Evolutionary conservation across 495 filamentous ascomycete genomes (phyloP).

Genomic region (Neurospora tetraspora): DNA sequence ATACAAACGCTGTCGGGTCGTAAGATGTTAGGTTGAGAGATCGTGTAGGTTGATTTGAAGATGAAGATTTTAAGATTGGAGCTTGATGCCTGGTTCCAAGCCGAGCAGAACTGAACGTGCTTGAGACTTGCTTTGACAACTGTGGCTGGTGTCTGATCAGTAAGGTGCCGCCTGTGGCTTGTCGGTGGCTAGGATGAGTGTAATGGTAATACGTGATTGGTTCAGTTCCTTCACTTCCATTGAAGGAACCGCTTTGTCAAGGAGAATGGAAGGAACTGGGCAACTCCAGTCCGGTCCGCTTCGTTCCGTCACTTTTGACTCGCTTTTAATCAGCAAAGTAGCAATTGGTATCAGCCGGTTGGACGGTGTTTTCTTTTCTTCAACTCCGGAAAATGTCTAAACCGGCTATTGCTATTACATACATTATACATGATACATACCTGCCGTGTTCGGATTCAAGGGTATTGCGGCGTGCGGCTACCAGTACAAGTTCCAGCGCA

Average conservation of each 20-base stretch:
- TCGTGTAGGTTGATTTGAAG: background rate
- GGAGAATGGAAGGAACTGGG: background rate
- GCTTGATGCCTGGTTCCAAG: background rate
- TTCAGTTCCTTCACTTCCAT: background rate
- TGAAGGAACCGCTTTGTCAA: background rate
- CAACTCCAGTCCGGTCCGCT: background rate
- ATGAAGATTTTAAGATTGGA: conserved; percentile 9
- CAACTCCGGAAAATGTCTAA: background rate
- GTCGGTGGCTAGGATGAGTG: background rate
- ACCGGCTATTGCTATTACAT: background rate
- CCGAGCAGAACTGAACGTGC: background rate
- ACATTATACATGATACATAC: background rate
- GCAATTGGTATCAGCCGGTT: background rate
- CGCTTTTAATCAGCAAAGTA: background rate
- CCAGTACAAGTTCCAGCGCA: background rate
- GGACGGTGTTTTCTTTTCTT: background rate
- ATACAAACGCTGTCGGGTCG: background rate
- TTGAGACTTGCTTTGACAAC: background rate
- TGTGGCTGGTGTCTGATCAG: background rate
- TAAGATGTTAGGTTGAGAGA: conserved; percentile 6
- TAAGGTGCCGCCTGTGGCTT: background rate
- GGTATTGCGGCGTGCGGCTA: background rate
- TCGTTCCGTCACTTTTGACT: background rate
- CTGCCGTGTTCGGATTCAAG: background rate
- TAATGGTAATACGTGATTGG: background rate